A percentile compares a stretch with the other conserved stretches of the same genome.
Evolutionary conservation across 2,329 filamentous ascomycete genomes (phyloP).

Genomic region (Nemania serpens): DNA sequence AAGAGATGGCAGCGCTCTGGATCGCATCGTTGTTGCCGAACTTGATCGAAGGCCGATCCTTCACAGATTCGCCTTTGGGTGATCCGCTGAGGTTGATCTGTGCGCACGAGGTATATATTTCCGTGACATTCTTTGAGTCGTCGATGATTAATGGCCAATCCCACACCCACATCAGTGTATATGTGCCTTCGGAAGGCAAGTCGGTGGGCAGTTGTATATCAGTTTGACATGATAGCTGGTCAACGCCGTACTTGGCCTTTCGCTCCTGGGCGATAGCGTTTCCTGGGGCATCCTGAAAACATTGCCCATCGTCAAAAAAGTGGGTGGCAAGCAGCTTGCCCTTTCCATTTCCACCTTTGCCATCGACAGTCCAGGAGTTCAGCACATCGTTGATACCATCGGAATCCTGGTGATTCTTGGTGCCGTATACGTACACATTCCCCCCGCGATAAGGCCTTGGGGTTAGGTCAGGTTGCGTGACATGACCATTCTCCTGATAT

Average conservation of each 20-base stretch:
- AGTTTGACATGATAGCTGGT: conserved; percentile 77
- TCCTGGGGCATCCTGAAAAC: conserved; percentile 67
- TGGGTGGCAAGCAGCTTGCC: conserved; percentile 77
- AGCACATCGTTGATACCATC: conserved; percentile 60
- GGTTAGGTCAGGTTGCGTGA: conserved; percentile 64
- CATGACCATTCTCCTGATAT: conserved; percentile 79
- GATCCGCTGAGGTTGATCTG: conserved; percentile 41
- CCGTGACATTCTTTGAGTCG: conserved; percentile 51
- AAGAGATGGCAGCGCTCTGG: conserved; percentile 46
- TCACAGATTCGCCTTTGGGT: conserved; percentile 30
- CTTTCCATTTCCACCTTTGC: conserved; percentile 77
- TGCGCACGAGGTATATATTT: conserved; percentile 62
- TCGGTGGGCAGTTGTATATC: conserved; percentile 76
- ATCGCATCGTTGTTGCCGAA: conserved; percentile 42
- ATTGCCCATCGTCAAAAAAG: conserved; percentile 88
- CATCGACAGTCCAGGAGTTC: conserved; percentile 76
- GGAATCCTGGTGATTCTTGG: conserved; percentile 56
- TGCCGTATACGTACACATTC: conserved; percentile 77
- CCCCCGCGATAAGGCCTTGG: conserved; percentile 64
- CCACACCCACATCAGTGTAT: conserved; percentile 96
- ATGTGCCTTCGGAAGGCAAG: conserved; percentile 63
- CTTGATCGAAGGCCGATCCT: conserved; percentile 45
- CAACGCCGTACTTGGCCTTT: conserved; percentile 58
- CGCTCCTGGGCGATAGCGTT: conserved; percentile 61
- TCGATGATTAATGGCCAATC: conserved; percentile 74